Evolutionary conservation across 139 green algal species (phyloP).

Genomic region (Eudorina sp.): DNA sequence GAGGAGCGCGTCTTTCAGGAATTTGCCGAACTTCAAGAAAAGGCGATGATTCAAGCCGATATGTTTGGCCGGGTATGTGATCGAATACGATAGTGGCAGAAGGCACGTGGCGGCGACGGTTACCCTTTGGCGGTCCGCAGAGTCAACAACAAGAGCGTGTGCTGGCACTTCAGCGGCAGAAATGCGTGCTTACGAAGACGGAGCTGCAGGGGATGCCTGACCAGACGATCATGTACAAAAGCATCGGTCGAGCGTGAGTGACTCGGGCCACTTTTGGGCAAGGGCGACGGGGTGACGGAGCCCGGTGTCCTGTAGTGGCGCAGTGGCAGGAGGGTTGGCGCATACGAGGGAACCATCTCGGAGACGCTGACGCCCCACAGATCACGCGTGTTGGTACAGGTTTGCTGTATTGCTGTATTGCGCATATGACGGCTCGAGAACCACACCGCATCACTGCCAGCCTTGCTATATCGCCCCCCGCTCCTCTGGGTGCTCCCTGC

Average conservation of each 20-base stretch:
- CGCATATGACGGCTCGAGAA: no score
- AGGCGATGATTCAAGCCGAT: not conserved
- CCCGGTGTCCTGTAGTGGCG: no score
- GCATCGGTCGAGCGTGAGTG: constrained; percentile 61
- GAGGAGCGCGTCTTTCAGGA: constrained; percentile 43
- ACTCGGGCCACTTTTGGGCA: no score
- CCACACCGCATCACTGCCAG: no score
- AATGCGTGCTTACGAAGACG: constrained; percentile 38
- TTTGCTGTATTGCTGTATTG: no score
- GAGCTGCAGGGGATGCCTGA: constrained; percentile 56
- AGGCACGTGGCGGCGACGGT: not conserved
- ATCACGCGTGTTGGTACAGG: no score
- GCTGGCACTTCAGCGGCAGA: constrained; percentile 16
- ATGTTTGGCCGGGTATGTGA: not conserved
- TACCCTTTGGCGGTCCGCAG: not conserved
- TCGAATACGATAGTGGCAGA: not conserved
- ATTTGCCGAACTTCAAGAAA: constrained; percentile 36
- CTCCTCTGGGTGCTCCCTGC: no score
- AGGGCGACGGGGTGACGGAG: no score
- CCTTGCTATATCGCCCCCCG: no score
- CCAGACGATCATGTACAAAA: constrained; percentile 46
- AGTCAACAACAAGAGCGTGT: constrained; percentile 47
- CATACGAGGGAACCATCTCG: no score
- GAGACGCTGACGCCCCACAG: no score
- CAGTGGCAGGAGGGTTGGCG: no score